Base-by-base conservation (phyloP, 176 grass and related monocot species). In the Ananas comosus region DNA sequence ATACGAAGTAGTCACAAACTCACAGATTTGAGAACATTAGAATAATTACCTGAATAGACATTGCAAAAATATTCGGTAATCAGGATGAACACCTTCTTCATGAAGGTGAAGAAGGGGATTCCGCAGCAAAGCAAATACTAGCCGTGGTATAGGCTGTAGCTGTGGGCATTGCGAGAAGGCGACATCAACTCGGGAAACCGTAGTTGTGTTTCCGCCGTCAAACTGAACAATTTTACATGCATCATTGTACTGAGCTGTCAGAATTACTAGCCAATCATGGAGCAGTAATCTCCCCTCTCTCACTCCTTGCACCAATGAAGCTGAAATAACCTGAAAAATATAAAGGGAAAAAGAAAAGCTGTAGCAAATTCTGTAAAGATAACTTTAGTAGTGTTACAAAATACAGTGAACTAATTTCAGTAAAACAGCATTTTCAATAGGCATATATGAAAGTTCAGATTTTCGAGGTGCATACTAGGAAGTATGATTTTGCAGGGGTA, bases 51-150 rank as follows among this genome's bases (percentile, higher is more conserved):
- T 99, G 80, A 86, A 99, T 76, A 99, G 87, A 74, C 87, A 99
- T 78, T 99, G 94, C 53, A 99, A 79, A 76, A 90, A 99, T 80
- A 99, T 87, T 72, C 94, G 83, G 76, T 99, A 93, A 83, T 99
- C 94, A 66, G 89, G 94, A 66, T 99, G 94, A 76, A 99, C 81
- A 50, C 87, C 94, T 80, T 99, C 94, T 83, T 99, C 94, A 70
- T 92, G 89, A 64, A 91, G 80, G 42, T 80, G 82, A 67, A 99
- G 89, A 77, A 99, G 80, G 70, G 94, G 83, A 59, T 80, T 93
- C 71, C 94, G 91, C 66, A 99, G 78, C 47, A 93, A 69, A 77
- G 89, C 89, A 77, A 93, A 99, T 16, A 93, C 79, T 63, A 99
- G 80, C 49, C 91, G 81, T 69, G 94, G 94, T 70, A 99, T 1